Conservation (phyloP, 208 protist genomes). For the Leishmania lainsoni region DNA sequence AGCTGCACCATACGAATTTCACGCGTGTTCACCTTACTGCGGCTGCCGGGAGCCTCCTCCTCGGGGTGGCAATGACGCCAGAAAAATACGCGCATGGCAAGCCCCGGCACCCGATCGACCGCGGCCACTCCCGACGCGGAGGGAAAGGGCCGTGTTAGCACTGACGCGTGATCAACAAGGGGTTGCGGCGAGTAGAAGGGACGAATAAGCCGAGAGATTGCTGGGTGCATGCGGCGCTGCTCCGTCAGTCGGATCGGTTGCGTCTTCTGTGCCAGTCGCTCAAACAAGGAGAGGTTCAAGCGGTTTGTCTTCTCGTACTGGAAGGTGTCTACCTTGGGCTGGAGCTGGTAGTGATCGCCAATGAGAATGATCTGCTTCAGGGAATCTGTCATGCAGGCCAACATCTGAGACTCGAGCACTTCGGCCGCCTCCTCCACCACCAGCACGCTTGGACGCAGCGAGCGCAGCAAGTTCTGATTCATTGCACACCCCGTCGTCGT, state of each 20-base stretch:
- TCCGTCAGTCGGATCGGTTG: slow-evolving; percentile 81
- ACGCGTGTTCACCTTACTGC: slow-evolving; percentile 87
- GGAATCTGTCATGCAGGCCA: slow-evolving; percentile 92
- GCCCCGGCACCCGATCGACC: slow-evolving; percentile 62
- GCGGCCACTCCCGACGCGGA: slow-evolving; percentile 37
- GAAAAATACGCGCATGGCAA: slow-evolving; percentile 83
- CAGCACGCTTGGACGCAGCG: slow-evolving; percentile 82
- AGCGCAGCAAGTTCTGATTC: slow-evolving; percentile 88
- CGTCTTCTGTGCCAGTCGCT: slow-evolving; percentile 66
- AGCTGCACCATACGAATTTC: slow-evolving; percentile 84
- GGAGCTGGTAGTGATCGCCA: slow-evolving; percentile 93
- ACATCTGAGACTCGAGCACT: slow-evolving; percentile 91
- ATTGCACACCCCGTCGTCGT: slow-evolving; percentile 94
- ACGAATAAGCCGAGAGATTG: slow-evolving; percentile 79
- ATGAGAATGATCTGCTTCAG: slow-evolving; percentile 92
- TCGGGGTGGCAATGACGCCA: slow-evolving; percentile 89
- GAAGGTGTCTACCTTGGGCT: slow-evolving; percentile 92
- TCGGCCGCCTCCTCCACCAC: slow-evolving; percentile 95
- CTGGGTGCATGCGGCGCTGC: slow-evolving; percentile 91
- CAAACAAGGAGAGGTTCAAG: slow-evolving; percentile 91
- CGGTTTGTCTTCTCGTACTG: slow-evolving; percentile 86
- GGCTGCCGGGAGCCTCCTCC: slow-evolving; percentile 72
- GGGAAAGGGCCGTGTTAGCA: slow-evolving; percentile 65
- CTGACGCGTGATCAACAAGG: slow-evolving; percentile 62
- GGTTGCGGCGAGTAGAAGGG: slow-evolving; percentile 82